Percentiles rank a stretch among this genome's conserved stretches.
Conservation (phyloP, 352 stramenopile genomes). For the Phytophthora cactorum region DNA sequence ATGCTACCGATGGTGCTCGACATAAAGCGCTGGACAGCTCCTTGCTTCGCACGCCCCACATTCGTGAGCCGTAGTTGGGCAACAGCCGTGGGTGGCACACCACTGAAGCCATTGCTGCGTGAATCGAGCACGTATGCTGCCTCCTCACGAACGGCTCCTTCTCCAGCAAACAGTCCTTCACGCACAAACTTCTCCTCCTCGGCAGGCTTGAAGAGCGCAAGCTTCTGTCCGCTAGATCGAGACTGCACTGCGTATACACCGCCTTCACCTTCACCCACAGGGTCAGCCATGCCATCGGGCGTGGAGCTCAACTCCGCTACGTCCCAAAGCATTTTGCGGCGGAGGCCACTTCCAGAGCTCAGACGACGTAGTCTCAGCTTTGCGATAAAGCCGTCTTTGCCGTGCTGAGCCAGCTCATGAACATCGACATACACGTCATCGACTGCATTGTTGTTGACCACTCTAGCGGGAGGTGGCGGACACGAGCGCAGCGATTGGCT, state of each 20-base stretch:
- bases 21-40: slow-evolving; percentile 86
- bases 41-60: slow-evolving; percentile 56
- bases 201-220: slow-evolving; percentile 85
- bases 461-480: background rate
- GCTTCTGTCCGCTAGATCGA: slow-evolving; percentile 66
- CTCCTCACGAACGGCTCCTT: slow-evolving; percentile 80
- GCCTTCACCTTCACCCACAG: slow-evolving; percentile 65
- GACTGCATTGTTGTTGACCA: slow-evolving; percentile 6
- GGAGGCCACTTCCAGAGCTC: slow-evolving; percentile 62
- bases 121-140: slow-evolving; percentile 80
- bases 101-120: slow-evolving; percentile 70
- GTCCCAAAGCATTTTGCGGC: slow-evolving; percentile 82
- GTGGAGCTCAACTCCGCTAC: slow-evolving; percentile 63
- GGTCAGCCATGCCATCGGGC: slow-evolving; percentile 58
- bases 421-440: slow-evolving; percentile 82
- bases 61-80: slow-evolving; percentile 62
- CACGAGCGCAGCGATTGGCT: slow-evolving; percentile 16
- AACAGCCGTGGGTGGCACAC: slow-evolving; percentile 76
- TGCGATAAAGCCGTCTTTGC: slow-evolving; percentile 79
- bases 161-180: slow-evolving; percentile 66
- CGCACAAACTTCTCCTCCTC: slow-evolving; percentile 84
- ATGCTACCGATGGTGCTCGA: slow-evolving; percentile 75
- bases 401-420: slow-evolving; percentile 66
- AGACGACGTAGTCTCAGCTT: slow-evolving; percentile 62
- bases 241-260: slow-evolving; percentile 80